Evolutionary conservation across 106 monocot species (phyloP).

Genomic region (Alisma plantagoaquatica): DNA sequence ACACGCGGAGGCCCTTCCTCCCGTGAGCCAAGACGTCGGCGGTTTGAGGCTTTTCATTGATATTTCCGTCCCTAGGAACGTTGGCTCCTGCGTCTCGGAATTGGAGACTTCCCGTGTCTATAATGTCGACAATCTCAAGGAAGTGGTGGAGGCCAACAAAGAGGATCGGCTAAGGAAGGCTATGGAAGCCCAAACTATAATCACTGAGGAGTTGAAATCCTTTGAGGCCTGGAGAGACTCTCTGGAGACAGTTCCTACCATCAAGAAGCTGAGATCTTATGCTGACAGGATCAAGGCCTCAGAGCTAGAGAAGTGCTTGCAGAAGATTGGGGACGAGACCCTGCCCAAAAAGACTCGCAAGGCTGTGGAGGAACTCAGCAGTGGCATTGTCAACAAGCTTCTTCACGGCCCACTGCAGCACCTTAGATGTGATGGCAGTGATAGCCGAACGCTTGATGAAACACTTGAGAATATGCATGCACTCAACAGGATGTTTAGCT

Average conservation of each 20-base stretch:
- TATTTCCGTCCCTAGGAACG: conserved; percentile 96
- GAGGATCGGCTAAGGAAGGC: conserved; percentile 87
- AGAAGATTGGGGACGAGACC: conserved; percentile 64
- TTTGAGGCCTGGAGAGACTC: conserved; percentile 98
- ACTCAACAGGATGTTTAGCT: conserved; percentile 88
- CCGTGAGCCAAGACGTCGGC: conserved; percentile 32
- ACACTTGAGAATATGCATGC: conserved; percentile 97
- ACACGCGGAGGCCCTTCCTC: conserved; percentile 58
- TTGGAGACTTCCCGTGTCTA: conserved; percentile 39
- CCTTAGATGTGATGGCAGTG: conserved; percentile 82
- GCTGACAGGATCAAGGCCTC: conserved; percentile 71
- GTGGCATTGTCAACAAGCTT: conserved; percentile 88
- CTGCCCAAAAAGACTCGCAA: conserved; percentile 61
- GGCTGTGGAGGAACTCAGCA: conserved; percentile 72
- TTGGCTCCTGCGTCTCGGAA: conserved; percentile 61
- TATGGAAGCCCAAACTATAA: conserved; percentile 80
- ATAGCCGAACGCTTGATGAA: conserved; percentile 83
- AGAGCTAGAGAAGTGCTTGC: conserved; percentile 83
- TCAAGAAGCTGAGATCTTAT: conserved; percentile 87
- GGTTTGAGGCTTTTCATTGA: conserved; percentile 73
- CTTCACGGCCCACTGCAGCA: conserved; percentile 92
- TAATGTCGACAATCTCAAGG: conserved; percentile 90
- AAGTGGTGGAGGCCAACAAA: conserved; percentile 93
- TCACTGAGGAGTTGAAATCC: conserved; percentile 52
- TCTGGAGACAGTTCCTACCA: conserved; percentile 91